Base-by-base conservation (phyloP, 2,329 filamentous ascomycete species). In the Huntiella omanensis region DNA sequence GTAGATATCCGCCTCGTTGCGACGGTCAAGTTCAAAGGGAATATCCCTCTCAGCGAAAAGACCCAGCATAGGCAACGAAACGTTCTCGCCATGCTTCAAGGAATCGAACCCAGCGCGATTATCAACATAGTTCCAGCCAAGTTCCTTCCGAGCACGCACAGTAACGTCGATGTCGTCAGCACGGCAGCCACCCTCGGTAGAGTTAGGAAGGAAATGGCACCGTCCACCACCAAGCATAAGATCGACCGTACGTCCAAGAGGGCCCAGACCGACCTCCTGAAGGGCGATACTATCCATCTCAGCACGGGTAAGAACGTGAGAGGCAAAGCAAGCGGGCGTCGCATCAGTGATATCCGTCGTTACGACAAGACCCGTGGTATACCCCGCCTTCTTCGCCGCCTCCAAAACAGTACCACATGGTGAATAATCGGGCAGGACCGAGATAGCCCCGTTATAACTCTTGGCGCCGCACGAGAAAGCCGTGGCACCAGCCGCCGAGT, bases 361-460 rank as follows among this genome's bases (percentile, higher is more conserved):
- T 28, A 95, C 91, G 2, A 96, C 91, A 52, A 98, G 63, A 0
- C 91, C 91, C 2, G 91, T 98, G 63, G 77, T 80, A 59, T 95
- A 96, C 11, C 91, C 91, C 6, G 83, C 82, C 54, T 77, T 75
- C 64, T 95, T 93, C 34, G 91, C 91, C 3, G 91, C 91, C 65
- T 98, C 91, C 45, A 98, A 73, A 3, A 79, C 85, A 13, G 87
- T 94, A 5, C 88, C 91, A 60, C 91, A 98, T 4, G 91, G 85
- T 28, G 76, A 75, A 54, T 82, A 76, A 60, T 92, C 80, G 0
- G 87, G 87, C 12, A 92, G 69, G 46, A 93, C 81, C 7, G 85
- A 83, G 54, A 98, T 96, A 54, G 91, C 91, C 41, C 86, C 86
- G 58, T 98, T 98, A 66, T 98, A 98, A 60, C 80, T 93, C 73